phyloP scores from a whole-genome alignment of 2,329 filamentous ascomycete species.

The Hypoxylon sp. region DNA sequence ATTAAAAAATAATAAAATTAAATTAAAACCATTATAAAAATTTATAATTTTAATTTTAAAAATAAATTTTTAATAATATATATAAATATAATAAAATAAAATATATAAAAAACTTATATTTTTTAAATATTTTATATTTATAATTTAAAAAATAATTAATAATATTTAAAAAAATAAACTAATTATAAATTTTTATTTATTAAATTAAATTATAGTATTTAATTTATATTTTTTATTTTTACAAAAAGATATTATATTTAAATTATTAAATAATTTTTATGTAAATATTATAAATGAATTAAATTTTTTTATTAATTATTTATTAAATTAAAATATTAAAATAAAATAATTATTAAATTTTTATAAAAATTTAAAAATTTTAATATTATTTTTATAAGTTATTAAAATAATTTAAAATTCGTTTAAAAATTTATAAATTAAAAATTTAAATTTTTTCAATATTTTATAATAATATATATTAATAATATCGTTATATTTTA shows the following conservation, averaged over 20 bases:
- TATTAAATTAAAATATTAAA: not conserved
- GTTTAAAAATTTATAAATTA: not conserved
- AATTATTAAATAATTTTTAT: not conserved
- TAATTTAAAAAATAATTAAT: not conserved
- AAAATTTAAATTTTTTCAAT: not conserved
- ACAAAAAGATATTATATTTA: not conserved
- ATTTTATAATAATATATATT: not conserved
- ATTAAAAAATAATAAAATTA: not conserved
- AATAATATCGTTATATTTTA: too few relatives aligned
- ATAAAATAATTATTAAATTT: not conserved
- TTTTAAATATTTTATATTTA: not conserved
- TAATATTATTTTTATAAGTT: not conserved
- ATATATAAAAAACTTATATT: not conserved
- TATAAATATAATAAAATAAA: conserved; percentile 13
- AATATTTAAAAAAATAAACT: not conserved
- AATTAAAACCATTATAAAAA: not conserved
- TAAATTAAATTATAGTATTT: not conserved
- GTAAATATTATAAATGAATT: not conserved
- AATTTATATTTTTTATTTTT: not conserved
- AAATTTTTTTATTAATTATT: not conserved
- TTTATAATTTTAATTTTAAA: not conserved
- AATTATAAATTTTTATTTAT: not conserved
- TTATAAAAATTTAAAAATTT: not conserved
- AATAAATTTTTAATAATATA: not conserved
- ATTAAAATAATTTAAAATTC: not conserved